Base-by-base conservation (phyloP, 768 basidiomycete species). In the Coprinellus aureogranulatus region DNA sequence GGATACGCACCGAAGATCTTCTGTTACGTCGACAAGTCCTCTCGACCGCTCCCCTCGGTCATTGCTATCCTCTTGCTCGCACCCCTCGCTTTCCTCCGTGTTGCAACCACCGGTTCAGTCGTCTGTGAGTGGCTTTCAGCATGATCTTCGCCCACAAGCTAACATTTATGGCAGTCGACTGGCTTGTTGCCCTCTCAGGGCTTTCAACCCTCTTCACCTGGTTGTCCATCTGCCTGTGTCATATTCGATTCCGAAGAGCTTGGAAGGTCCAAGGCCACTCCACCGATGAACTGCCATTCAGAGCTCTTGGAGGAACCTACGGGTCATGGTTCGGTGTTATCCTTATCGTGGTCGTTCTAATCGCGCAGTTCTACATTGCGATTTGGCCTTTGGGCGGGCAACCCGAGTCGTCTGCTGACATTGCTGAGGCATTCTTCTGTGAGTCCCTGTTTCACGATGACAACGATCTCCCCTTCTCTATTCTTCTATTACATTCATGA, bases 131-230 rank as follows among this genome's bases (percentile, higher is more conserved):
- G 4, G 20, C 22, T 52, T 31, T 14, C 23, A 27, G 54, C 20
- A 54, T 30, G 2, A 12, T 49, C 4, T 14, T 51, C 48, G 14
- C 34, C 14, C 14, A 34, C 26, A 50, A 11, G 11, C 12, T 55
- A 16, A 20, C 8, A 28, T 18, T 18, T 6, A 1, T 12, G n/a
- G 8, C 30, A 79, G 76, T 79, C 69, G 66, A 59, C 31, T 80
- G 78, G 78, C 68, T 80, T 18, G 59, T 76, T 23, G 77, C 77
- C n/a, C 62, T 80, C 6, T 80, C 78, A n/a, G 77, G 77, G 47
- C 71, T 80, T 26, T 78, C 78, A 4, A 75, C 75, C 8, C 70
- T 80, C 58, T 77, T 80, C 70, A 74, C 75, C 1, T 80, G 78
- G 78, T 58, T 73, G 41, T 65, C 78, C 6, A 77, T 80, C 55